Conservation (phyloP, 169 alveolate species). For the Plasmodium knowlesi region DNA sequence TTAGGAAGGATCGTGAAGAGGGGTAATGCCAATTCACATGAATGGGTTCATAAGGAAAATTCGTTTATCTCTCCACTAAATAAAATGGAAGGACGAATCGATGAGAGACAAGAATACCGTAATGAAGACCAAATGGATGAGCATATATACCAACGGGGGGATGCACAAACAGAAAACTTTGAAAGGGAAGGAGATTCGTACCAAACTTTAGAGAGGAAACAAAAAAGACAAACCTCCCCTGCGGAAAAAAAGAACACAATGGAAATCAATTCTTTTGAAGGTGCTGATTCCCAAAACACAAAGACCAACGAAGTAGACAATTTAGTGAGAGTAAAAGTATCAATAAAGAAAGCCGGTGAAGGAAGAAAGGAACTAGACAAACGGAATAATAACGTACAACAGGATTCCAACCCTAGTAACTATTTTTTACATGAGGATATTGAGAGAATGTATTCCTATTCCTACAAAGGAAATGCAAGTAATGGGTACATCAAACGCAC, state of each 20-base stretch:
- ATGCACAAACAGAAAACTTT: not conserved
- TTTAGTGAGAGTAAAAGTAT: constrained; percentile 1
- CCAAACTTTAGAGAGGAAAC: not conserved
- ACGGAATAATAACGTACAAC: not conserved
- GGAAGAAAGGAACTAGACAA: not conserved
- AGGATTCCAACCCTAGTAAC: not conserved
- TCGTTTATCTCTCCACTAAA: not conserved
- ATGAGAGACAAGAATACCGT: not conserved
- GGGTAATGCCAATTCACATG: not conserved
- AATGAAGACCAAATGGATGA: not conserved
- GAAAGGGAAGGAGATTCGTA: not conserved
- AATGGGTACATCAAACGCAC: not conserved
- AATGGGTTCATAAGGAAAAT: not conserved
- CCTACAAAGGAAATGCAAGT: not conserved
- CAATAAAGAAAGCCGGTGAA: not conserved
- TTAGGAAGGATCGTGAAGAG: not conserved
- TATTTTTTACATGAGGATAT: not conserved
- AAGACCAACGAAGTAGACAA: not conserved
- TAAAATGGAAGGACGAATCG: not conserved
- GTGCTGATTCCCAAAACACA: not conserved
- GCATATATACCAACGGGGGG: not conserved
- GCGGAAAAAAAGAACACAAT: not conserved
- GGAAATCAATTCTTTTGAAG: not conserved
- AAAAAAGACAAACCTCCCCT: not conserved
- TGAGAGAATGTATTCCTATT: not conserved